Evolutionary conservation across 2,329 filamentous ascomycete species (phyloP).

Genomic region (Fusarium goolgardi): DNA sequence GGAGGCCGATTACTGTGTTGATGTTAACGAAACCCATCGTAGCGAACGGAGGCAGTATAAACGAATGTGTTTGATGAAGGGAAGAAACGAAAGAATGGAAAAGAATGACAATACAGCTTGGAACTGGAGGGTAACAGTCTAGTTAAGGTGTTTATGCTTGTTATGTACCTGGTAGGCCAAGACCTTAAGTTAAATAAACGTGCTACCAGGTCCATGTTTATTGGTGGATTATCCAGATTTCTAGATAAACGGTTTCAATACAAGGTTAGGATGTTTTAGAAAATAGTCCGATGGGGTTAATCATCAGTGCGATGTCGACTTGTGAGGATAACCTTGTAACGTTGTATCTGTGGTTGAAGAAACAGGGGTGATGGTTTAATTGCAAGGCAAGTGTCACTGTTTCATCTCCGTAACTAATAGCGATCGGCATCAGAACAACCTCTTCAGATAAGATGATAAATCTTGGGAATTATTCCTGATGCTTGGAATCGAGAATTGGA

Average conservation of each 20-base stretch:
- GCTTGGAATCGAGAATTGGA: background rate
- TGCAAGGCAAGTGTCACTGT: background rate
- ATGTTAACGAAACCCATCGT: slow-evolving; percentile 32
- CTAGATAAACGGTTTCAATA: slow-evolving; percentile 13
- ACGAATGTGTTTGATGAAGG: background rate
- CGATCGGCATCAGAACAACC: background rate
- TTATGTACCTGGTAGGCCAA: slow-evolving; percentile 1
- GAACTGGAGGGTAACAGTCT: background rate
- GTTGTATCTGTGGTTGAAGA: background rate
- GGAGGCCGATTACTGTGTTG: slow-evolving; percentile 27
- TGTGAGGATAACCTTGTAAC: background rate
- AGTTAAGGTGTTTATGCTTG: background rate
- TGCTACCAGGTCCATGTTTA: background rate
- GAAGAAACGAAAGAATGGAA: slow-evolving; percentile 8
- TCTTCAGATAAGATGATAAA: background rate
- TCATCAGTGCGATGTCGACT: background rate
- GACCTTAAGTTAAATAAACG: background rate
- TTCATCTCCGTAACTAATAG: slow-evolving; percentile 7
- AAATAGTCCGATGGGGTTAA: background rate
- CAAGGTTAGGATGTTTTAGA: slow-evolving; percentile 12
- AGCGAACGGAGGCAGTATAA: background rate
- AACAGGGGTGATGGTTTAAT: slow-evolving; percentile 17
- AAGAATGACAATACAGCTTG: background rate
- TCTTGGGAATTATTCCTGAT: background rate
- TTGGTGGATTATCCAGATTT: slow-evolving; percentile 29